Evolutionary conservation across 176 grass and related monocot genomes (phyloP).

Genomic region (Paspalum notatum): DNA sequence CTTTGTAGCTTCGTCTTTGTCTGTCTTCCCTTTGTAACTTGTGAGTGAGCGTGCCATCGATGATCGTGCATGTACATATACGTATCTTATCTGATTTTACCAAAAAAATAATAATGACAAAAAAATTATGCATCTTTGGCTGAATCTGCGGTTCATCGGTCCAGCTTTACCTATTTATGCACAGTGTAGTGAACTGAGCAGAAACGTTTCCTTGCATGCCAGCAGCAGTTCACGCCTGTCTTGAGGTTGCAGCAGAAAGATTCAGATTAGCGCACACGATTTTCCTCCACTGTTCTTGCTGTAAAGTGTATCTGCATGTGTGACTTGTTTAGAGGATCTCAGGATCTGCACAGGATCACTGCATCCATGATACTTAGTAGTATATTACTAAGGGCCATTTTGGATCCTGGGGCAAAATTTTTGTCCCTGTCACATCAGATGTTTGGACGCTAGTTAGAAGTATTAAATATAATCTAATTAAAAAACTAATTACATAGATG

Average conservation of each 20-base stretch:
- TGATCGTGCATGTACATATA: constrained; percentile 46
- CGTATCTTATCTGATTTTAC: constrained; percentile 35
- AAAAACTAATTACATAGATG: too few relatives aligned
- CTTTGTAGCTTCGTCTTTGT: constrained; percentile 30
- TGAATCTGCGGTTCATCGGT: not conserved
- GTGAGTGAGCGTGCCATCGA: not conserved
- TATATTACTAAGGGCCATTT: too few relatives aligned
- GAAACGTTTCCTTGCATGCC: not conserved
- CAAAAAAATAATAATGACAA: not conserved
- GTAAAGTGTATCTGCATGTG: not conserved
- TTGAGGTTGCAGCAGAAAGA: not conserved
- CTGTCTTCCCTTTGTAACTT: constrained; percentile 21
- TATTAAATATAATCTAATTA: too few relatives aligned
- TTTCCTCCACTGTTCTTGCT: not conserved
- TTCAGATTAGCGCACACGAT: not conserved
- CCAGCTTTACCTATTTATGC: not conserved
- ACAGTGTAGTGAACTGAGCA: not conserved
- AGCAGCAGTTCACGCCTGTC: not conserved
- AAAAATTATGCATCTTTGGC: not conserved
- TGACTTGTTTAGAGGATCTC: not conserved
- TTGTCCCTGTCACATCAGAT: too few relatives aligned
- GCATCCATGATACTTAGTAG: not conserved
- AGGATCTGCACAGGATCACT: not conserved
- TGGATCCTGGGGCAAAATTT: too few relatives aligned
- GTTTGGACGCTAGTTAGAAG: too few relatives aligned